Conservation (phyloP, 768 basidiomycete genomes). For the Rhodotorula toruloides region DNA sequence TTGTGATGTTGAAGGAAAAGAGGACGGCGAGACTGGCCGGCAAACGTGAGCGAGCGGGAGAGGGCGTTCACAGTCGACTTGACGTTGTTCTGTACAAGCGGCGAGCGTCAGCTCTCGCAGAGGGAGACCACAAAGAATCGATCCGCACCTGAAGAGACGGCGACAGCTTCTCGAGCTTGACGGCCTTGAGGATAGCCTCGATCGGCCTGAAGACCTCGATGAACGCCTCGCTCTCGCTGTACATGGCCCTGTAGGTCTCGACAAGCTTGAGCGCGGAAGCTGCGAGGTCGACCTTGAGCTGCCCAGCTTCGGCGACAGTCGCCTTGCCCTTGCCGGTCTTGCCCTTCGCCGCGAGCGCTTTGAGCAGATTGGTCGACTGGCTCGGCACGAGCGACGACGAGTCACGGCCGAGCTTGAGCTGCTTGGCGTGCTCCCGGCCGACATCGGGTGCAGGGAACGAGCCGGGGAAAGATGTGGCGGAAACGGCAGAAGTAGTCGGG, state of each 20-base stretch:
- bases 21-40: slow-evolving; percentile 57
- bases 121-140: not conserved
- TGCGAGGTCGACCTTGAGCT: slow-evolving; percentile 69
- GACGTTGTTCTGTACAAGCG: slow-evolving; percentile 10
- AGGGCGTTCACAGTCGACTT: slow-evolving; percentile 13
- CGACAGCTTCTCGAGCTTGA: slow-evolving; percentile 54
- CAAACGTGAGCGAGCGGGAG: slow-evolving; percentile 31
- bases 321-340: slow-evolving; percentile 47
- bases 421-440: slow-evolving; percentile 45
- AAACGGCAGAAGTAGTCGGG: slow-evolving; percentile 51
- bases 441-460: slow-evolving; percentile 66
- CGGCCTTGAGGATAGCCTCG: slow-evolving; percentile 54
- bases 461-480: slow-evolving; percentile 57
- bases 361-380: slow-evolving; percentile 53
- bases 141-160: slow-evolving; percentile 57
- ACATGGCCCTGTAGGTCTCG: slow-evolving; percentile 53
- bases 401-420: slow-evolving; percentile 11
- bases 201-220: slow-evolving; percentile 77
- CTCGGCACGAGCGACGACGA: slow-evolving; percentile 48
- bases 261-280: slow-evolving; percentile 61
- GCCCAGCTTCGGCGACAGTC: slow-evolving; percentile 42
- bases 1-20: slow-evolving; percentile 86
- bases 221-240: slow-evolving; percentile 53
- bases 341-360: slow-evolving; percentile 48
- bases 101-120: not conserved